A percentile compares a stretch with the other conserved stretches of the same genome.
Evolutionary conservation across 306 rosid species (phyloP).

Genomic region (Biancaea sappan): DNA sequence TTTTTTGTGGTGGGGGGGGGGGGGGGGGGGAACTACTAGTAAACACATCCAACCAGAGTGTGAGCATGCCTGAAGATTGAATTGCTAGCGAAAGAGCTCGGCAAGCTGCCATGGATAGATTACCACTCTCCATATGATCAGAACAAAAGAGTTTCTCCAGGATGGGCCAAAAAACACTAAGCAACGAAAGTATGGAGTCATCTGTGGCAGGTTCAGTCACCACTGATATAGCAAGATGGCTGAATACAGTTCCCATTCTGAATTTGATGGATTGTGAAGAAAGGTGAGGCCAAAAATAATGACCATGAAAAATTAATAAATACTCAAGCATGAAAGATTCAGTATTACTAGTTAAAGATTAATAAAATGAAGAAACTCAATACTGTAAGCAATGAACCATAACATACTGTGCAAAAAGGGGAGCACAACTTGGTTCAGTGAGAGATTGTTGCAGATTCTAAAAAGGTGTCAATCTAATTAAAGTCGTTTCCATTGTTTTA

Average conservation of each 20-base stretch:
- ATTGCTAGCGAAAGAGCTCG: constrained; percentile 90
- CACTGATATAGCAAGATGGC: constrained; percentile 65
- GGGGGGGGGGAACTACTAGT: constrained; percentile 17
- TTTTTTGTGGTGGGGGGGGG: no score
- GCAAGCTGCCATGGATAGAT: constrained; percentile 84
- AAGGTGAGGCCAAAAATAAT: constrained; percentile 21
- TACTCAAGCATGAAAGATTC: neutral
- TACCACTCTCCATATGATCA: constrained; percentile 90
- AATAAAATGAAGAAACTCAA: constrained; percentile 22
- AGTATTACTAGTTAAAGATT: constrained; percentile 1
- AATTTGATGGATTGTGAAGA: constrained; percentile 33
- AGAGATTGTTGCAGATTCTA: constrained; percentile 17
- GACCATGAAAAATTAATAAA: constrained; percentile 12
- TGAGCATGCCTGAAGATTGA: constrained; percentile 79
- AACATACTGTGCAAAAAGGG: constrained; percentile 3
- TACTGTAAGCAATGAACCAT: constrained; percentile 10
- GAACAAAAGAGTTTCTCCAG: constrained; percentile 82
- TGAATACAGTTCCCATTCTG: constrained; percentile 95
- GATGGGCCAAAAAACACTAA: constrained; percentile 87
- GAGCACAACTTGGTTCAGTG: neutral
- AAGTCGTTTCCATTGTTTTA: constrained; percentile 16
- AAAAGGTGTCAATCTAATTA: constrained; percentile 17
- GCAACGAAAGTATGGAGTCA: constrained; percentile 71
- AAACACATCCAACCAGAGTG: constrained; percentile 25
- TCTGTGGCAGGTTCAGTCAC: constrained; percentile 64